Base-by-base conservation (phyloP, 805 yeast genomes). In the Myxozyma vanderwaltii region DNA sequence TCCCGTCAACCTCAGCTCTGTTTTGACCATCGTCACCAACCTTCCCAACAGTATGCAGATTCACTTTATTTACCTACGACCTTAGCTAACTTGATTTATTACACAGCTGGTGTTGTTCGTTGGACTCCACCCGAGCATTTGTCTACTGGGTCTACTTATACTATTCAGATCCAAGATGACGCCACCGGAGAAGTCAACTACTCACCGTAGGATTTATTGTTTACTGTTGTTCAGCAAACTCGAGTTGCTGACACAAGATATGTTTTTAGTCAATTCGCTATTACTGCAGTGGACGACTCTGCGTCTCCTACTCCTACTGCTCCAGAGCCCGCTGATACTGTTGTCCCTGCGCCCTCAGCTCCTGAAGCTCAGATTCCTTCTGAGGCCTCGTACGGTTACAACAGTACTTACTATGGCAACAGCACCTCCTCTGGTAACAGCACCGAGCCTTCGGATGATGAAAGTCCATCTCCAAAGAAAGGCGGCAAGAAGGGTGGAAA, bases 111-210 rank as follows among this genome's bases (percentile, higher is more conserved):
- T 56, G 68, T 71, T 44, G 75, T 71, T 52, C 62, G 67, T 50
- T 75, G 78, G 78, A 60, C 63, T 35, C 69, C 75, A 39, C 78
- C 77, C 45, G 48, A 56, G 51, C 56, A 63, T 40, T 36, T 74
- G 33, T 27, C 59, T 44, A 54, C 70, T 38, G 77, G 76, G 40
- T 36, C 48, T 48, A 55, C 68, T 55, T 75, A 75, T 68, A 72
- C 74, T 29, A 60, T 75, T 44, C 70, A 68, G 67, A 74, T 73
- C 54, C 56, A 61, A 54, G 70, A 66, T 43, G 69, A 68, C 52
- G 67, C 66, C 62, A 53, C 68, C 33, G 68, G 61, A 59, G 71
- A 67, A 49, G 55, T 57, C 54, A 75, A 75, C 74, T 75, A 72
- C 74, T 67, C 77, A 19, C 67, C 71, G 55, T 38, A 41, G 6